Percentiles rank a stretch among this genome's conserved stretches.
Evolutionary conservation across 495 filamentous ascomycete species (phyloP).

Genomic region (Hyaloscypha hepaticicola): DNA sequence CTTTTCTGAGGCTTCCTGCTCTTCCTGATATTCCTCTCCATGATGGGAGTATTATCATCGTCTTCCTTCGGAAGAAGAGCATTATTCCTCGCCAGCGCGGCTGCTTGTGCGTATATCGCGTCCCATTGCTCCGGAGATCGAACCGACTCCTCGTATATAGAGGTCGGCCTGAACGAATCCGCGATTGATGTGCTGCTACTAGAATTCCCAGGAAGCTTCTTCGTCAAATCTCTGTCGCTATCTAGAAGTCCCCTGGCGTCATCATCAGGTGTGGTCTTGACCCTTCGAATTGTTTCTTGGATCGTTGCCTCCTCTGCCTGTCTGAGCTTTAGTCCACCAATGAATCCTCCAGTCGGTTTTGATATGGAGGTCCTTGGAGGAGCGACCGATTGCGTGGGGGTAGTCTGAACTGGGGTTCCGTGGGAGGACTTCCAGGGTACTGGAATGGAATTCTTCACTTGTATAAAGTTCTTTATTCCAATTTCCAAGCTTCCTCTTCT

Average conservation of each 20-base stretch:
- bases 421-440: conserved; percentile 18
- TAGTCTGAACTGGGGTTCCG: not conserved
- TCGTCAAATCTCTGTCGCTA: not conserved
- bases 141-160: conserved; percentile 17
- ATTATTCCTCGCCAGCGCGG: not conserved
- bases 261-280: not conserved
- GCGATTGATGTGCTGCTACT: conserved; percentile 3
- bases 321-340: conserved; percentile 34
- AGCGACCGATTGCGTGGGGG: conserved; percentile 2
- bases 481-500: conserved; percentile 24
- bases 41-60: conserved; percentile 15
- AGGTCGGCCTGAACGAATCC: conserved; percentile 6
- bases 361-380: conserved; percentile 1
- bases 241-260: conserved; percentile 1
- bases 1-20: not conserved
- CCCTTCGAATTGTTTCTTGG: conserved; percentile 22
- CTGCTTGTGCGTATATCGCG: conserved; percentile 20
- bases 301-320: conserved; percentile 27
- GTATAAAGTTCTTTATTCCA: conserved; percentile 18
- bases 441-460: conserved; percentile 7
- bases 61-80: not conserved
- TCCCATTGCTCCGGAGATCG: conserved; percentile 26
- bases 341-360: conserved; percentile 24
- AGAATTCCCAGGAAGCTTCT: not conserved
- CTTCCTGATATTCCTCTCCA: conserved; percentile 23